These are phyloP conservation scores for Ascochyta rabiei DNA, from an alignment of 2,329 filamentous ascomycete genomes.

Conservation along the genomic window DNA sequence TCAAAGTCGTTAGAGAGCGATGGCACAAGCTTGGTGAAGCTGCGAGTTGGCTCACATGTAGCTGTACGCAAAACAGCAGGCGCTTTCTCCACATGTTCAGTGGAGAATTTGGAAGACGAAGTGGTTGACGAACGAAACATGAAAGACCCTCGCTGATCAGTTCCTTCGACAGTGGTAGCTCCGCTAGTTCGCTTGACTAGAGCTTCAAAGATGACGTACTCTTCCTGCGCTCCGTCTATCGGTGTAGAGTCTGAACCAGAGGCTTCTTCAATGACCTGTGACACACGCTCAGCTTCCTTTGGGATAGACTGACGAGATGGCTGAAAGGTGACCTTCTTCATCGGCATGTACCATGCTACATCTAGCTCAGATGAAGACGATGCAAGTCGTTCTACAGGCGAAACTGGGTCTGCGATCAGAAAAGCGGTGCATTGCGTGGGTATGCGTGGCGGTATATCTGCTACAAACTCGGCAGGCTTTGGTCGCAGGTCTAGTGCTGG, in stretches of 20 bases:
- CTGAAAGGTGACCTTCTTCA: neutral
- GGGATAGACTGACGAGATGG: neutral
- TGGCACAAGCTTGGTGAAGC: neutral
- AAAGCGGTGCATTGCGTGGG: neutral
- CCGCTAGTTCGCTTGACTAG: neutral
- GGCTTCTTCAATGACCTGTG: neutral
- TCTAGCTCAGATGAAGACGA: neutral
- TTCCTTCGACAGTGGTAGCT: neutral
- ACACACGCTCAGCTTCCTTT: neutral
- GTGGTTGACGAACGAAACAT: neutral
- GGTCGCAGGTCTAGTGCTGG: neutral
- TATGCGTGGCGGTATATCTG: neutral
- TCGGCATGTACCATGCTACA: neutral
- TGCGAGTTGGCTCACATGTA: neutral
- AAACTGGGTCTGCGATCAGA: neutral
- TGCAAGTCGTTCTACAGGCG: neutral
- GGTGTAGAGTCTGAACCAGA: neutral
- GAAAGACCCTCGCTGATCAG: neutral
- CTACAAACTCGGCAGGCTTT: neutral
- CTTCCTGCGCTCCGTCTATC: neutral
- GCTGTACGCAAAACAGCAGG: neutral
- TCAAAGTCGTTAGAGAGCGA: too few species aligned
- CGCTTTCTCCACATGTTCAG: neutral
- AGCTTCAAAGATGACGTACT: neutral
- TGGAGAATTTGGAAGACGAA: neutral